phyloP scores from a whole-genome alignment of 1,284 basidiomycete species.

The Ceratobasidium sp. region DNA sequence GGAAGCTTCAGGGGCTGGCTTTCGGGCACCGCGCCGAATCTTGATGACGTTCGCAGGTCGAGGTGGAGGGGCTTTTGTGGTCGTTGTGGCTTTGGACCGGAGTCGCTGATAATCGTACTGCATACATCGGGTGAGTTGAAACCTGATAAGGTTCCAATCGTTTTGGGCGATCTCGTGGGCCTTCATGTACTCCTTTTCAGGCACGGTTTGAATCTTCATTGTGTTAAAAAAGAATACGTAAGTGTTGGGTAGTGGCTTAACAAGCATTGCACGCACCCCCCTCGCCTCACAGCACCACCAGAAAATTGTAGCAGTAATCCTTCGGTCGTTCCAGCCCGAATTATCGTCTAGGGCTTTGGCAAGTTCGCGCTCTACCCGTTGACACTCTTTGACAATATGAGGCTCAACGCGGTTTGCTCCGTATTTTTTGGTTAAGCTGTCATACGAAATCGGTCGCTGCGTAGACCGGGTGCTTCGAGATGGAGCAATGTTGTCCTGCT shows the following conservation, averaged over 20 bases:
- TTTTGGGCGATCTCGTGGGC: conserved; percentile 39
- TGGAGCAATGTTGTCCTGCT: conserved; percentile 42
- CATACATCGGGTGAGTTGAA: conserved; percentile 46
- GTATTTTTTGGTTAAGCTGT: conserved; percentile 45
- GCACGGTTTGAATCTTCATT: conserved; percentile 29
- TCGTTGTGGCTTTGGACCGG: conserved; percentile 15
- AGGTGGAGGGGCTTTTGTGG: conserved; percentile 32
- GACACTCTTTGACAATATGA: conserved; percentile 43
- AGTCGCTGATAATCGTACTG: conserved; percentile 45
- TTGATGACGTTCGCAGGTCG: conserved; percentile 43
- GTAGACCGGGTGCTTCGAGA: conserved; percentile 41
- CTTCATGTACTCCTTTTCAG: conserved; percentile 41
- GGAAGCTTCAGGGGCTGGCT: conserved; percentile 19
- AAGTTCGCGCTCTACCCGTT: conserved; percentile 40
- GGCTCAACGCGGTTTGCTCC: conserved; percentile 43
- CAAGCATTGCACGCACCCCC: conserved; percentile 17
- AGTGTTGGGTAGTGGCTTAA: conserved; percentile 5
- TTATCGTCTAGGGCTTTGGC: conserved; percentile 41
- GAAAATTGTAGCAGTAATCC: conserved; percentile 44
- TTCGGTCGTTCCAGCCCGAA: conserved; percentile 35
- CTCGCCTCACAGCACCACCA: conserved; percentile 45
- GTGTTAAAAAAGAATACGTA: conserved; percentile 4
- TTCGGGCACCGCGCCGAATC: conserved; percentile 32
- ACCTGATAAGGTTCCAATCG: conserved; percentile 44
- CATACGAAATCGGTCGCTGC: conserved; percentile 43